phyloP scores from a whole-genome alignment of 192 early-diverging fungal species.

The Coemansia sp. region DNA sequence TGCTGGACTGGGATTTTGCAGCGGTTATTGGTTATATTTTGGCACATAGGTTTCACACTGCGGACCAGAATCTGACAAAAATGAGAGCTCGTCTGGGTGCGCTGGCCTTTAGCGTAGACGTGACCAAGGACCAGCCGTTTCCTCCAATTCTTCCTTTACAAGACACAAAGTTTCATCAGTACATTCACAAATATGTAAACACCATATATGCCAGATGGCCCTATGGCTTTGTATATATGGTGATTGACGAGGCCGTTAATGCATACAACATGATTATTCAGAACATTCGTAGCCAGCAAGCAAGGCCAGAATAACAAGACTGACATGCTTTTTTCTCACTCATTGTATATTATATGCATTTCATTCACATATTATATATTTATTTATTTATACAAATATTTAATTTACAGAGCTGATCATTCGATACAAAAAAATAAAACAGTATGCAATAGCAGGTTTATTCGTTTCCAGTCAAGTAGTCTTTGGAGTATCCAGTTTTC shows the following conservation, averaged over 20 bases:
- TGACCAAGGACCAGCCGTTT: conserved; percentile 24
- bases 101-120: conserved; percentile 30
- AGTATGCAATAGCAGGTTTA: not conserved
- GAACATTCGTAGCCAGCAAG: conserved; percentile 14
- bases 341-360: not conserved
- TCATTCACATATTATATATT: not conserved
- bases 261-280: conserved; percentile 46
- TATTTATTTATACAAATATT: not conserved
- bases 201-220: conserved; percentile 36
- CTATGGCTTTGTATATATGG: conserved; percentile 49
- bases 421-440: no score
- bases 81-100: conserved; percentile 38
- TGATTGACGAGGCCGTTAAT: conserved; percentile 44
- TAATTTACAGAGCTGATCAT: no score
- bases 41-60: conserved; percentile 28
- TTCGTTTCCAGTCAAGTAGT: conserved; percentile 3
- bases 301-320: not conserved
- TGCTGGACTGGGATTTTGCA: conserved; percentile 52
- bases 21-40: conserved; percentile 42
- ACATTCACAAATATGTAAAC: conserved; percentile 21
- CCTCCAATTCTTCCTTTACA: conserved; percentile 33
- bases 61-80: conserved; percentile 9
- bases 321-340: not conserved
- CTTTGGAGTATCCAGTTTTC: conserved; percentile 1
- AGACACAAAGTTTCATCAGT: conserved; percentile 36